phyloP scores from a whole-genome alignment of 129 eudicot genomes.

The Rutidosis leptorrhynchoides region DNA sequence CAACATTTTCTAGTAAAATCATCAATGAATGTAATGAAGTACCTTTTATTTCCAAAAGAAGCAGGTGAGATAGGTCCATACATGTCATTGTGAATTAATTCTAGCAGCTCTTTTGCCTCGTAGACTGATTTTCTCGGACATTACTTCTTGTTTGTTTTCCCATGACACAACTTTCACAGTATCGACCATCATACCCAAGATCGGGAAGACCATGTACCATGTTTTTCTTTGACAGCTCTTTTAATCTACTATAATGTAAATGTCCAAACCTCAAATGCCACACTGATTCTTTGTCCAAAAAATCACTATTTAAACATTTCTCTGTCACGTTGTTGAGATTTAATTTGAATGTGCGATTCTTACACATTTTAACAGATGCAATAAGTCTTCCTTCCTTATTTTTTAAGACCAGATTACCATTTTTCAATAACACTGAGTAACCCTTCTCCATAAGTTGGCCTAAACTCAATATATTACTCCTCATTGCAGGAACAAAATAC shows the following conservation, averaged over 20 bases:
- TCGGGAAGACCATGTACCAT: background rate
- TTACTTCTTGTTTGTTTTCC: conserved; percentile 9
- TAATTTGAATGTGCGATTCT: background rate
- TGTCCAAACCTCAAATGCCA: conserved; percentile 1
- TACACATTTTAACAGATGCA: background rate
- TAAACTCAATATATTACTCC: background rate
- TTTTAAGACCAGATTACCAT: background rate
- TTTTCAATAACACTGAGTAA: background rate
- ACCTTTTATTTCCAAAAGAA: conserved; percentile 13
- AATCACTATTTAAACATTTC: background rate
- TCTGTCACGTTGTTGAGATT: background rate
- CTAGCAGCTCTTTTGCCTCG: background rate
- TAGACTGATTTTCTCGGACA: background rate
- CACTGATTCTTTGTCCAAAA: background rate
- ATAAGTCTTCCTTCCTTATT: background rate
- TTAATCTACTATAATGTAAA: background rate
- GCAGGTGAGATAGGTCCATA: background rate
- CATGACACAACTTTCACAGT: background rate
- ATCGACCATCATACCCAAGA: background rate
- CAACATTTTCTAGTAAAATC: conserved; percentile 10
- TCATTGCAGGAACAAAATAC: background rate
- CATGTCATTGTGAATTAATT: conserved; percentile 2
- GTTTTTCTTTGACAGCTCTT: background rate
- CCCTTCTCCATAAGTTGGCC: background rate
- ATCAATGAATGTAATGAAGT: background rate